phyloP scores from a whole-genome alignment of 305 asterid species.

The Solanum aculeatissimum region DNA sequence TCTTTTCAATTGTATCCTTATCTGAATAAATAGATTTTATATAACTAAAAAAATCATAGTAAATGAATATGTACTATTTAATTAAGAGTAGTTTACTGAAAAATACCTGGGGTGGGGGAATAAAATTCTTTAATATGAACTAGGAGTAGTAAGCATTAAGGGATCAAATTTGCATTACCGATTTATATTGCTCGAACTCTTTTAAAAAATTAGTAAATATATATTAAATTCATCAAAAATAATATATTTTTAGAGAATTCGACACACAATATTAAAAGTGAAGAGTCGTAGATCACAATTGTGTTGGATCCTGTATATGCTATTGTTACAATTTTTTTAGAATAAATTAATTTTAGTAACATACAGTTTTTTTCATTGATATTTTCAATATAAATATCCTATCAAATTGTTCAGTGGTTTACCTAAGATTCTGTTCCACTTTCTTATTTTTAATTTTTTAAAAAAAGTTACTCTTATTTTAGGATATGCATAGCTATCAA shows the following conservation, averaged over 20 bases:
- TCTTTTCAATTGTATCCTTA: not conserved
- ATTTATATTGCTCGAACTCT: too few species aligned
- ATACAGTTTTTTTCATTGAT: not conserved
- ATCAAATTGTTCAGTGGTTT: not conserved
- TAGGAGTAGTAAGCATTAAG: not conserved
- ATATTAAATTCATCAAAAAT: too few species aligned
- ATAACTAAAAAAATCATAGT: not conserved
- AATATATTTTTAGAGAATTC: too few species aligned
- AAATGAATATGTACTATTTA: not conserved
- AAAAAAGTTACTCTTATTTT: not conserved
- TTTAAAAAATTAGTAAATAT: too few species aligned
- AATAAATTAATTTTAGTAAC: not conserved
- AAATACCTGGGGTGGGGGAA: not conserved
- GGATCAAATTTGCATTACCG: not conserved
- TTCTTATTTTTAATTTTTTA: not conserved
- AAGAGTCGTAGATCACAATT: too few species aligned
- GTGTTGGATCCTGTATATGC: not conserved
- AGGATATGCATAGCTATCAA: not conserved
- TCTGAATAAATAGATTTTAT: not conserved
- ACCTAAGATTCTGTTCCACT: conserved; percentile 8
- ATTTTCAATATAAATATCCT: not conserved
- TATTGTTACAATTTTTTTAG: not conserved
- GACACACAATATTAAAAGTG: too few species aligned
- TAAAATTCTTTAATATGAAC: not conserved
- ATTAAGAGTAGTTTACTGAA: not conserved